Evolutionary conservation across 768 basidiomycete genomes (phyloP), one percentile per base, ranked within the genome.

Genomic region (Tricholoma matsutake): DNA sequence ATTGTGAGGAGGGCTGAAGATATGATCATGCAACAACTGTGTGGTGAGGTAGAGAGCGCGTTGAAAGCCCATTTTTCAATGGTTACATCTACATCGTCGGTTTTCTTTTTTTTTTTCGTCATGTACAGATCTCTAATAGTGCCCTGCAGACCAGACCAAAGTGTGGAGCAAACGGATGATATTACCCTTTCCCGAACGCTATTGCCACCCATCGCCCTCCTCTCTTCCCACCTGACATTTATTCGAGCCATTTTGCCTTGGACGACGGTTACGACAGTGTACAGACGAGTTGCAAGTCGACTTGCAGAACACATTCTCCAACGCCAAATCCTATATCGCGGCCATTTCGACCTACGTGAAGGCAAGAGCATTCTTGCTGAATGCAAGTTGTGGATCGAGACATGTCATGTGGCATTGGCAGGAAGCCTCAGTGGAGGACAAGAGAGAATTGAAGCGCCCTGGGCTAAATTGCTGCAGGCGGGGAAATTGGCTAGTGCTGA

Each of bases 11-110:
- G 94, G n/a, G 86, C 92, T 4, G 93, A 97, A 69, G 91, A 92
- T 56, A 90, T 98, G 85, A 82, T 95, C 35, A 84, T 93, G 14
- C 87, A 89, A 64, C 91, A 92, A 67, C 80, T 95, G 14, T 89
- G 85, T 55, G 82, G 83, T 3, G 97, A 99, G 72, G 86, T 96
- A 52, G 90, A 96, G 72, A 75, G 75, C 10, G 83, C 84, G 25
- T 76, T 97, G 41, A 92, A 87, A 69, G 72, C 81, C 1, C 93
- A 98, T 74, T 83, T 94, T 61, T 75, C 76, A 11, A 79, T 83
- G 70, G 78, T 77, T 57, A 78, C 73, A 45, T 72, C 74, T 57
- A 78, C 73, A 45, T 72, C 74, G 81, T 82, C 65, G 65, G 77
- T 76, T 10, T 45, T 34, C 53, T 45, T 32, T 22, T 37, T 28